Conservation (phyloP, 1,284 basidiomycete species). For the Cyathus pygmaeus region DNA sequence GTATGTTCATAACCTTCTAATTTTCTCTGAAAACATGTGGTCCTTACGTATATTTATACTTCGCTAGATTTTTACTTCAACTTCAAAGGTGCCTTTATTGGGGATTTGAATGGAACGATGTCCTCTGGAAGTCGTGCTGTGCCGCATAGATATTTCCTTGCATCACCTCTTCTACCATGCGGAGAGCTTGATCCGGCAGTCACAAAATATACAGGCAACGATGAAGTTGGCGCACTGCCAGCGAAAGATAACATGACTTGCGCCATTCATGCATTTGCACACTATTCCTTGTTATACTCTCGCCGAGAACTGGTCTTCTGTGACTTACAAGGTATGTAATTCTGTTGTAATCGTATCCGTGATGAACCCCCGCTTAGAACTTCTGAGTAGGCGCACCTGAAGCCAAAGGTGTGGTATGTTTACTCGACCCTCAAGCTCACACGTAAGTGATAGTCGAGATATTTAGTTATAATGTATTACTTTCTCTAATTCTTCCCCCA, state of each 20-base stretch:
- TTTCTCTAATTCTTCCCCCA: constrained; percentile 1
- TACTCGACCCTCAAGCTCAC: constrained; percentile 22
- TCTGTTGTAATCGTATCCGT: no score
- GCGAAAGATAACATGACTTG: constrained; percentile 15
- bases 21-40: no score
- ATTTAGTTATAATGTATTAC: neutral
- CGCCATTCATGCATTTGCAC: constrained; percentile 29
- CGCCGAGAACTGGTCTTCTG: constrained; percentile 3
- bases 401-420: constrained; percentile 11
- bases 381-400: constrained; percentile 26
- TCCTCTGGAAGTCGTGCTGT: constrained; percentile 10
- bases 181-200: constrained; percentile 17
- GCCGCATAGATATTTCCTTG: constrained; percentile 25
- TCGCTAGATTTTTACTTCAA: constrained; percentile 38
- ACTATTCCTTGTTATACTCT: constrained; percentile 26
- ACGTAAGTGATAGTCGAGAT: constrained; percentile 5
- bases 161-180: constrained; percentile 31
- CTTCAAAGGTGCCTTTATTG: constrained; percentile 25
- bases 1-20: no score
- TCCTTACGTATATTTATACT: constrained; percentile 6
- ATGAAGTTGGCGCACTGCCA: constrained; percentile 12
- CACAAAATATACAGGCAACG: constrained; percentile 30
- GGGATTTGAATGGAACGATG: constrained; percentile 10
- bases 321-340: no score
- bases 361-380: constrained; percentile 12